Evolutionary conservation across 495 filamentous ascomycete species (phyloP), one percentile per base, ranked within the genome.

Genomic region (Pseudoneurospora amorphoporcata): DNA sequence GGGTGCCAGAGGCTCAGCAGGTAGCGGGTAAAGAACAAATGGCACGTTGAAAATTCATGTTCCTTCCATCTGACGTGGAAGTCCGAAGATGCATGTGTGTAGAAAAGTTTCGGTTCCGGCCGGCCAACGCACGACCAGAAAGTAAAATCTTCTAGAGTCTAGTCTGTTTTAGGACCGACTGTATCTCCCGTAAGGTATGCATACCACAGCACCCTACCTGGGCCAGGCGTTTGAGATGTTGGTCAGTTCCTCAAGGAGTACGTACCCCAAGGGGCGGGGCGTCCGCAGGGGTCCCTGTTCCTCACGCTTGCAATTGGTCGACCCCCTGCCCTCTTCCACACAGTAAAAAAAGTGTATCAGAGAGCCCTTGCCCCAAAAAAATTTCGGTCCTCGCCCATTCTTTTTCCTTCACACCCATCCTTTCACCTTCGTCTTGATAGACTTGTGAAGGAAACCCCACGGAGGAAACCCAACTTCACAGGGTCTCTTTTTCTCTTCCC

Each of bases 401-500:
- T 80, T 76, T 80, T 81, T 76, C 73, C 70, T 61, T 53, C 75
- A 77, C 53, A 61, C 53, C 71, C 79, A 79, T 76, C 72, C 72
- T 75, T 80, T 81, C 80, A 82, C 78, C 78, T 73, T 23, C 73
- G 73, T 73, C 71, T 68, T 76, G 76, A 73, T 23, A 73, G 73
- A 72, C 71, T 68, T 75, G 76, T 80, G 79, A 79, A 80, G 47
- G 73, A 77, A 53, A 75, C 77, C 82, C 80, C 75, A 73, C 68
- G 76, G 77, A 79, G 78, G 78, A 76, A 53, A 68, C 78, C 71
- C 70, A 68, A 74, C 40, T 76, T 76, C 75, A 73, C 69, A 69
- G 73, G 72, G 70, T 74, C 72, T 73, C 39, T 73, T 77, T 73
- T 77, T 78, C 76, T 76, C 75, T 78, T 70, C 68, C 40, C 73